Conservation (phyloP, 768 basidiomycete genomes). For the Glaciozyma martinii region DNA sequence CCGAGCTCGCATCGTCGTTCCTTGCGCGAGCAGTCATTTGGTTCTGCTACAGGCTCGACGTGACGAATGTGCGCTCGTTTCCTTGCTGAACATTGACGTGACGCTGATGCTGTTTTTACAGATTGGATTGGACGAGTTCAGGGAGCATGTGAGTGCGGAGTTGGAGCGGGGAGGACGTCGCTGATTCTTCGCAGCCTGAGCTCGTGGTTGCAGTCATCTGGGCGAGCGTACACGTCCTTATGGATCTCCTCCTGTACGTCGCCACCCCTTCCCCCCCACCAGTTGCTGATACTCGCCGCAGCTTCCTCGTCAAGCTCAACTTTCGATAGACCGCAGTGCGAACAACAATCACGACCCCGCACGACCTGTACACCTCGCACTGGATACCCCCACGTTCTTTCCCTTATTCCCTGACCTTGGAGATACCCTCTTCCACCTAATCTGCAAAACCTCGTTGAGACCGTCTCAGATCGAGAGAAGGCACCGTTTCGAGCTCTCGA, state of each 20-base stretch:
- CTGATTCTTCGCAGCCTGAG: constrained; percentile 18
- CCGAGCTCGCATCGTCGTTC: constrained; percentile 41
- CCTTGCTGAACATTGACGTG: neutral
- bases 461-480: too few species aligned
- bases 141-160: constrained; percentile 38
- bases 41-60: constrained; percentile 39
- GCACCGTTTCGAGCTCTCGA: too few species aligned
- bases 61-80: constrained; percentile 33
- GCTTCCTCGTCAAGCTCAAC: constrained; percentile 7
- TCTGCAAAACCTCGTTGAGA: too few species aligned
- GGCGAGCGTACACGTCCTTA: constrained; percentile 42
- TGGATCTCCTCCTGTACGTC: constrained; percentile 41
- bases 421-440: too few species aligned
- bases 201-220: constrained; percentile 35
- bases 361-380: too few species aligned
- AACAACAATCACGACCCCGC: too few species aligned
- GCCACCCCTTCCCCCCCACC: too few species aligned
- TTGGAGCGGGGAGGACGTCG: constrained; percentile 1
- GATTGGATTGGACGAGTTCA: constrained; percentile 42
- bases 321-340: neutral
- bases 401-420: too few species aligned
- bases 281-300: neutral
- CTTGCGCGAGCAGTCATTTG: constrained; percentile 39
- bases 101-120: constrained; percentile 18
- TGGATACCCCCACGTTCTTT: too few species aligned